These are phyloP conservation scores for Starmera dryadoides DNA, from an alignment of 805 yeast genomes.

Conservation along the genomic window DNA sequence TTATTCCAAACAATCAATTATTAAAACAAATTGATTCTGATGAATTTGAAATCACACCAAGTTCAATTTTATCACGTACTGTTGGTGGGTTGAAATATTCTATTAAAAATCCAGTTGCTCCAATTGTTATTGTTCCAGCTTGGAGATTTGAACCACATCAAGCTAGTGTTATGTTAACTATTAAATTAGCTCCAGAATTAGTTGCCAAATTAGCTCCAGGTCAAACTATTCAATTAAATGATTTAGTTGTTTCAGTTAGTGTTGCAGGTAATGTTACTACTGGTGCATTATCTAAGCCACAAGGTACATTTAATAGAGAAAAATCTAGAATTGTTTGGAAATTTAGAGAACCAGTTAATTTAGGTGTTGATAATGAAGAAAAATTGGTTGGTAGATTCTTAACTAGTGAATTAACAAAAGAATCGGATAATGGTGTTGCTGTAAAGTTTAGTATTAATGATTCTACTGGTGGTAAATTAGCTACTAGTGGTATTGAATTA, in stretches of 20 bases:
- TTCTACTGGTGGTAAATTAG: constrained; percentile 36
- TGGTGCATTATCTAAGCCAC: constrained; percentile 83
- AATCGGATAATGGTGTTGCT: constrained; percentile 68
- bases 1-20: constrained; percentile 46
- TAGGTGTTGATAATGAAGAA: constrained; percentile 39
- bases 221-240: constrained; percentile 29
- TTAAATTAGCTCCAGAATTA: constrained; percentile 47
- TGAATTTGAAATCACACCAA: constrained; percentile 40
- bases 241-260: constrained; percentile 38
- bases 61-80: constrained; percentile 51
- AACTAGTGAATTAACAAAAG: constrained; percentile 67
- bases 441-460: constrained; percentile 48
- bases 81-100: constrained; percentile 79
- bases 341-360: constrained; percentile 35
- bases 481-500: constrained; percentile 34
- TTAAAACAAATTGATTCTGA: constrained; percentile 39
- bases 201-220: constrained; percentile 26
- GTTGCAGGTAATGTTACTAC: constrained; percentile 46
- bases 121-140: constrained; percentile 67
- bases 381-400: constrained; percentile 80
- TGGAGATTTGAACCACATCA: constrained; percentile 88
- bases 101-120: constrained; percentile 45
- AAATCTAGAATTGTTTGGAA: constrained; percentile 85
- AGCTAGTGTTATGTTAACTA: constrained; percentile 74
- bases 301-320: constrained; percentile 85